These are phyloP conservation scores for Fragilariopsis cylindrus DNA, from an alignment of 108 stramenopile species.

Conservation along the genomic window DNA sequence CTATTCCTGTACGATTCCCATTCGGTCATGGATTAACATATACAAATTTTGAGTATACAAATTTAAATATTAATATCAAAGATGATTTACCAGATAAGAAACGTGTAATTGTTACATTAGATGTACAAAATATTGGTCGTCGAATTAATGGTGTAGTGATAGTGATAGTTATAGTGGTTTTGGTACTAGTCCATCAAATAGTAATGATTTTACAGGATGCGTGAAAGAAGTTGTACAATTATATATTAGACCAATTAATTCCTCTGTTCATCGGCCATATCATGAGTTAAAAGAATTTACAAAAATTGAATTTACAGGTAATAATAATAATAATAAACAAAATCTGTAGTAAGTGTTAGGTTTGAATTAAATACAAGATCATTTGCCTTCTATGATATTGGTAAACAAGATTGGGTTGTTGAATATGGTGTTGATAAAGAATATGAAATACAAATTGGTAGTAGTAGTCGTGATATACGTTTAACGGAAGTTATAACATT, in stretches of 20 bases:
- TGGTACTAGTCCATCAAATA: background rate
- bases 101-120: conserved; percentile 30
- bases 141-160: background rate
- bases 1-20: conserved; percentile 53
- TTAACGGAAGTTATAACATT: conserved; percentile 30
- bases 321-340: conserved; percentile 44
- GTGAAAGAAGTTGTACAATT: conserved; percentile 52
- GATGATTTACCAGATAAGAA: conserved; percentile 21
- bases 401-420: conserved; percentile 39
- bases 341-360: conserved; percentile 60
- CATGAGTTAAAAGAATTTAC: conserved; percentile 63
- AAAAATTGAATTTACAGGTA: conserved; percentile 92
- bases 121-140: conserved; percentile 38
- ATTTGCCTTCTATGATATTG: conserved; percentile 54
- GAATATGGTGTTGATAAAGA: conserved; percentile 24
- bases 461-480: conserved; percentile 50
- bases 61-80: conserved; percentile 26
- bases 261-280: conserved; percentile 51
- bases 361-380: conserved; percentile 47
- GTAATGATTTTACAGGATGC: background rate
- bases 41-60: conserved; percentile 55
- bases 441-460: conserved; percentile 46
- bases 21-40: conserved; percentile 80
- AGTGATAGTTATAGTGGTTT: no score
- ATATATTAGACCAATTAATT: conserved; percentile 40